phyloP scores from a whole-genome alignment of 1,284 basidiomycete genomes.

The Tilletia horrida region DNA sequence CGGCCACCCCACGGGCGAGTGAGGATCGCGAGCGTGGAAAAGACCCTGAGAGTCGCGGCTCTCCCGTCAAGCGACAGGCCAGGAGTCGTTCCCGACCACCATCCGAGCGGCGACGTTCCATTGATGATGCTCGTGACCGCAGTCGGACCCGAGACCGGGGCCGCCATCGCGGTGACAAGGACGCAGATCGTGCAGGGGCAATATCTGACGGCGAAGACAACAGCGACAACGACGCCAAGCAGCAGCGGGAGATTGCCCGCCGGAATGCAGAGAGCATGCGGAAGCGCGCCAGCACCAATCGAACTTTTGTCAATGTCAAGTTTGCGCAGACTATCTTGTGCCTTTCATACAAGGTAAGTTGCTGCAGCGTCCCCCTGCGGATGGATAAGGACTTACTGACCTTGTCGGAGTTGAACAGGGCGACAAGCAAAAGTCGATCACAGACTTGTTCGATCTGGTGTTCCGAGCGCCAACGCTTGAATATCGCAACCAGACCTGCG shows the following conservation, averaged over 20 bases:
- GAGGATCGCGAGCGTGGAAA: background rate
- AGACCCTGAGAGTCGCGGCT: background rate
- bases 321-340: conserved; percentile 65
- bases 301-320: conserved; percentile 75
- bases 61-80: background rate
- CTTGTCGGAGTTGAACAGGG: conserved; percentile 39
- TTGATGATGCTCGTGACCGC: background rate
- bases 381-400: background rate
- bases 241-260: conserved; percentile 10
- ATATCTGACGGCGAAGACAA: background rate
- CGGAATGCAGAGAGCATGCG: conserved; percentile 56
- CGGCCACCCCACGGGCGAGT: background rate
- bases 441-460: conserved; percentile 61
- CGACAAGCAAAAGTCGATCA: conserved; percentile 59
- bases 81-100: background rate
- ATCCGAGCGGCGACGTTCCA: background rate
- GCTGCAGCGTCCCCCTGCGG: background rate
- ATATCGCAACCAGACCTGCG: conserved; percentile 83
- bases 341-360: conserved; percentile 56
- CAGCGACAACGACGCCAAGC: conserved; percentile 3
- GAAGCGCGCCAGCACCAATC: conserved; percentile 57
- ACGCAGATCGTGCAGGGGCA: background rate
- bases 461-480: conserved; percentile 63
- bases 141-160: conserved; percentile 4
- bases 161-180: background rate